These are phyloP conservation scores for Aspergillus sp. DNA, from an alignment of 2,329 filamentous ascomycete species.

Conservation along the genomic window DNA sequence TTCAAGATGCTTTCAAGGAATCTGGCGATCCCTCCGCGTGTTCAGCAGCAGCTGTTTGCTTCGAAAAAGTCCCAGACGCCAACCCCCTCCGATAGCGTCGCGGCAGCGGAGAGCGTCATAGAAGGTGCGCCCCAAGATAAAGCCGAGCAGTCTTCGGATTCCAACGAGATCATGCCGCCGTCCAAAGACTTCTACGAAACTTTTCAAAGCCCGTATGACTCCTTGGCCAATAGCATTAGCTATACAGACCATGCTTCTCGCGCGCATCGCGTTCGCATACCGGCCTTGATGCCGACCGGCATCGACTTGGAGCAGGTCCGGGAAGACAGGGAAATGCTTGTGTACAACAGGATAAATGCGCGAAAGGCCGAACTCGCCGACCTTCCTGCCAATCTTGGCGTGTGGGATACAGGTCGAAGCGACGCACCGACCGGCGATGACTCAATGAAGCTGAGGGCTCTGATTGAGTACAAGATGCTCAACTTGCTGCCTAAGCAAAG, in stretches of 20 bases:
- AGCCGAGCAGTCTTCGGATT: conserved; percentile 20
- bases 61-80: conserved; percentile 35
- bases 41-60: conserved; percentile 76
- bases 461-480: conserved; percentile 93
- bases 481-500: conserved; percentile 82
- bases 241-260: conserved; percentile 72
- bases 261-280: conserved; percentile 68
- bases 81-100: conserved; percentile 26
- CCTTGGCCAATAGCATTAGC: conserved; percentile 53
- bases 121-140: conserved; percentile 30
- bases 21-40: conserved; percentile 62
- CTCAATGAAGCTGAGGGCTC: conserved; percentile 72
- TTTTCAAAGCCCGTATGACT: conserved; percentile 62
- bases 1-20: conserved; percentile 90
- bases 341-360: conserved; percentile 83
- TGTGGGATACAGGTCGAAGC: conserved; percentile 68
- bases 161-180: conserved; percentile 15
- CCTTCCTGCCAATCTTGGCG: conserved; percentile 73
- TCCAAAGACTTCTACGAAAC: conserved; percentile 53
- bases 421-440: conserved; percentile 66
- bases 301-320: conserved; percentile 78
- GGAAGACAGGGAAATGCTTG: conserved; percentile 75
- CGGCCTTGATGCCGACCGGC: conserved; percentile 79
- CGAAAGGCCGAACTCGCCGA: conserved; percentile 76
- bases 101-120: conserved; percentile 25